Percentiles rank a stretch among this genome's conserved stretches.
phyloP scores from a whole-genome alignment of 148 eudicot genomes.

The Salicornia ramosissima region DNA sequence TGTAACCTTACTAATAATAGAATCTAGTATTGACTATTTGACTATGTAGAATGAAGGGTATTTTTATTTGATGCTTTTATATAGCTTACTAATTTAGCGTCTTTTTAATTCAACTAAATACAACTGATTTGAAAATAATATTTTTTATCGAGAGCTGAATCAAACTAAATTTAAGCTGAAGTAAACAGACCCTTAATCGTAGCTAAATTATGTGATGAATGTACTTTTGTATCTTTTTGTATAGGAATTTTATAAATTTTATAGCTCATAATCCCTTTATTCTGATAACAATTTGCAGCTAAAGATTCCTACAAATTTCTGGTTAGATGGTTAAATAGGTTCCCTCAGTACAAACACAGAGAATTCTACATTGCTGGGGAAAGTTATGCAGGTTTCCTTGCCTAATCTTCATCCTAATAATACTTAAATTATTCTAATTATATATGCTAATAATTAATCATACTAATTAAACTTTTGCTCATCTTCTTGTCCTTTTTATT shows the following conservation, averaged over 20 bases:
- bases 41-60: neutral
- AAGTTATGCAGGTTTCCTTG: constrained; percentile 89
- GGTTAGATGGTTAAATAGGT: constrained; percentile 72
- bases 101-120: too few relatives aligned
- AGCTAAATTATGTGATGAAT: constrained; percentile 10
- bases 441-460: neutral
- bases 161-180: too few relatives aligned
- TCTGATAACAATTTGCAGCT: constrained; percentile 43
- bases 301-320: constrained; percentile 79
- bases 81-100: neutral
- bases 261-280: neutral
- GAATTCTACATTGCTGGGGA: constrained; percentile 93
- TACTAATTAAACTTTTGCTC: neutral
- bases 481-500: neutral
- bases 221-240: constrained; percentile 7
- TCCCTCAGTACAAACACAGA: constrained; percentile 88
- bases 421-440: too few relatives aligned
- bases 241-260: neutral
- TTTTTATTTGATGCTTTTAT: too few relatives aligned
- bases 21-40: neutral
- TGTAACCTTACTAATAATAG: constrained; percentile 6
- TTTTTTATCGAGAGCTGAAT: too few relatives aligned
- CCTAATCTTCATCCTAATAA: constrained; percentile 6
- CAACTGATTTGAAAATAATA: too few relatives aligned
- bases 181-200: too few relatives aligned